Evolutionary conservation across 257 asterid genomes (phyloP), one percentile per base, ranked within the genome.

Genomic region (Solanum chmielewskii): DNA sequence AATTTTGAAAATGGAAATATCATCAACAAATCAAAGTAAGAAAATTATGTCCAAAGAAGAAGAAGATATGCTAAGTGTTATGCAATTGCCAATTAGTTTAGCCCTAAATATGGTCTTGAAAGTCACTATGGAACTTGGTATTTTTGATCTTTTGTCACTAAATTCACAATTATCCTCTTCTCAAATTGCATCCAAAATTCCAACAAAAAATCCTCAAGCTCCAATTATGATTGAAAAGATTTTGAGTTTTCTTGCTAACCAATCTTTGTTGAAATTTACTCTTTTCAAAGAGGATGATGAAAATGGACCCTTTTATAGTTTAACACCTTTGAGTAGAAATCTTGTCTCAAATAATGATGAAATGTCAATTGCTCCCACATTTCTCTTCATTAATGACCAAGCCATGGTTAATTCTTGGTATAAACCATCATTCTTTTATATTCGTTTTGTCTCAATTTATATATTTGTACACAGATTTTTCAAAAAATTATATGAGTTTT

Each of bases 121-220:
- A 52, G 78, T 89, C 41, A 87, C 88, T 16, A 70, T 89, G 45
- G 89, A 89, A 47, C 91, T 89, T 9, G 81, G 88, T 25, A 29
- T 87, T 11, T 89, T 89, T 4, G 88, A 89, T 9, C 47, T 89
- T 33, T 66, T 87, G 7, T 68, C 89, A 41, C 59, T 4, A 76
- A 13, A 76, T 41, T 23, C 83, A 76, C 83, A 76, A 76, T 76
- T 76, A 76, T 42, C 83, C 59, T 76, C 66, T n/a, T 18, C 56
- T 4, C 62, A 86, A 86, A 86, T 86, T 56, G 88, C 56, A 6
- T 37, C 42, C n/a, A 29, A 45, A 29, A 71, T 73, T 49, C 88
- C 88, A n/a, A 37, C 84, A 21, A 52, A 86, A n/a, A 86, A 86
- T 39, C 88, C 81, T 74, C 82, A 86, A 27, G 83, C 87, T 5